Percentiles rank a stretch among this genome's conserved stretches.
phyloP scores from a whole-genome alignment of 73 alveolate genomes.

The Symbiodinium natans region DNA sequence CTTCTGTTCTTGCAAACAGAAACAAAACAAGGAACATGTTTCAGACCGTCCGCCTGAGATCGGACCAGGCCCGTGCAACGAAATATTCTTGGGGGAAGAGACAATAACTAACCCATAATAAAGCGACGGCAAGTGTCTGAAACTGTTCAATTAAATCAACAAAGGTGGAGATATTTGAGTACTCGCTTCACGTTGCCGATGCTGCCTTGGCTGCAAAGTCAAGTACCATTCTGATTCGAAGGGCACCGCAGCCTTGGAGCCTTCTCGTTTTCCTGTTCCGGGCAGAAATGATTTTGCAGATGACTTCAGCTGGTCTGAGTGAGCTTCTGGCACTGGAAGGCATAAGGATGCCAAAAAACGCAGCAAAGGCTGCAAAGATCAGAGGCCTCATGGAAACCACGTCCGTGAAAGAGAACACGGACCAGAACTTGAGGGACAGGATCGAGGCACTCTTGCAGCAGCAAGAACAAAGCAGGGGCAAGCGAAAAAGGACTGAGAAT shows the following conservation, averaged over 20 bases:
- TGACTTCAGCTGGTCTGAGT: neutral
- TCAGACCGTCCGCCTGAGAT: no score
- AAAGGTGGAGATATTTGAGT: neutral
- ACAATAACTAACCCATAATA: no score
- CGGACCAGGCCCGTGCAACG: no score
- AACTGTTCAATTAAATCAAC: no score
- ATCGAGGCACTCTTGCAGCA: neutral
- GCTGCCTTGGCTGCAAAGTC: neutral
- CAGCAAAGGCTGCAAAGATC: neutral
- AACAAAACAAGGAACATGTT: no score
- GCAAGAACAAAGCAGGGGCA: neutral
- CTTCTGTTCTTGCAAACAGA: no score
- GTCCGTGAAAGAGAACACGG: neutral
- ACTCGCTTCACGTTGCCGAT: neutral
- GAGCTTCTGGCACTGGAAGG: neutral
- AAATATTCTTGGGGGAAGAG: no score
- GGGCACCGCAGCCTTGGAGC: neutral
- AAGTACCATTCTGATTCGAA: neutral
- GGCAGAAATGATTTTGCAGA: neutral
- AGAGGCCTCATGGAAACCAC: neutral
- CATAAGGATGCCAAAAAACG: neutral
- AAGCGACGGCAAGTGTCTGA: no score
- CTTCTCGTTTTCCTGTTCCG: neutral
- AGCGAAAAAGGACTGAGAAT: neutral
- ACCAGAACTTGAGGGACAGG: neutral